phyloP scores from a whole-genome alignment of 805 yeast genomes.

The Ogataea populi-albae region DNA sequence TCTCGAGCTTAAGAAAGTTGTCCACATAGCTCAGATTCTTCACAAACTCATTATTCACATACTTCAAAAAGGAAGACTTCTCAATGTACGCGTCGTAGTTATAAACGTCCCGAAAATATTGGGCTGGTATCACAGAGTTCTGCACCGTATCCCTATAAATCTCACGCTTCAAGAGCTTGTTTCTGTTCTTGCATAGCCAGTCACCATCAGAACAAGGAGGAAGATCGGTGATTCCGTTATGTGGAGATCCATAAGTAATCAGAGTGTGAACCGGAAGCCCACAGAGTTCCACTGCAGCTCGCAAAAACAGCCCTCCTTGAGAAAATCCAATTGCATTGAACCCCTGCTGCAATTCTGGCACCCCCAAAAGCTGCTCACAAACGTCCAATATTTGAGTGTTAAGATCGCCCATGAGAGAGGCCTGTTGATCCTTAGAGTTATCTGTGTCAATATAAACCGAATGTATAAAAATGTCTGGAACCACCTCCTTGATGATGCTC shows the following conservation, averaged over 20 bases:
- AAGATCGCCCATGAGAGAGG: conserved; percentile 58
- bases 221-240: conserved; percentile 68
- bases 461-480: conserved; percentile 53
- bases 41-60: conserved; percentile 58
- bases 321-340: conserved; percentile 78
- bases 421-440: conserved; percentile 49
- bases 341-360: conserved; percentile 49
- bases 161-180: conserved; percentile 52
- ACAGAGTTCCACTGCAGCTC: conserved; percentile 66
- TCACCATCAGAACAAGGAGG: conserved; percentile 55
- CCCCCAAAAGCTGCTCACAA: conserved; percentile 49
- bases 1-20: conserved; percentile 44
- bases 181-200: conserved; percentile 58
- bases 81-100: conserved; percentile 53
- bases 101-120: conserved; percentile 61
- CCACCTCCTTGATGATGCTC: conserved; percentile 38
- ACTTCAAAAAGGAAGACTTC: conserved; percentile 58
- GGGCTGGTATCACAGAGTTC: conserved; percentile 62
- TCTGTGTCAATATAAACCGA: conserved; percentile 51
- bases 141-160: conserved; percentile 61
- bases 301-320: conserved; percentile 79
- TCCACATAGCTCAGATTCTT: conserved; percentile 35
- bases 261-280: conserved; percentile 45
- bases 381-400: conserved; percentile 52
- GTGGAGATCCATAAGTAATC: conserved; percentile 80